These are phyloP conservation scores for Medicago ruthenica DNA, from an alignment of 306 rosid genomes.

Conservation along the genomic window DNA sequence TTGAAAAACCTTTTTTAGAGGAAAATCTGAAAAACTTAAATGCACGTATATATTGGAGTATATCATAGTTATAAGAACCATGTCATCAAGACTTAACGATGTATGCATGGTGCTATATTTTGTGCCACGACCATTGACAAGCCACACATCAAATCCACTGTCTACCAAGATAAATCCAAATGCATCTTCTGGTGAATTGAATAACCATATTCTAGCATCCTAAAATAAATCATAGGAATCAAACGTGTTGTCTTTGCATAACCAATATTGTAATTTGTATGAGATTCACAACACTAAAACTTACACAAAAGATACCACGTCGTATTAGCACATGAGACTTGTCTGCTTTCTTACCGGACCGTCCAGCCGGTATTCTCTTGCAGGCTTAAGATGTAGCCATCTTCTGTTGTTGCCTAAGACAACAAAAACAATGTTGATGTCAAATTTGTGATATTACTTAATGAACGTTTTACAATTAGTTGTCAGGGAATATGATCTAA, in stretches of 20 bases:
- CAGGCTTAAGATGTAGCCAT: conserved; percentile 68
- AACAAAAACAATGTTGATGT: too few species aligned
- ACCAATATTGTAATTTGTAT: too few species aligned
- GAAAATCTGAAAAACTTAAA: too few species aligned
- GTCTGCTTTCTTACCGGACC: conserved; percentile 42
- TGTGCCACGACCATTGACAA: conserved; percentile 71
- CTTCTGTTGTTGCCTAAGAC: conserved; percentile 63
- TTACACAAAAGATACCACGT: conserved; percentile 50
- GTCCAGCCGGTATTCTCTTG: conserved; percentile 60
- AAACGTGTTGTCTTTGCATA: too few species aligned
- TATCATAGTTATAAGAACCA: conserved; percentile 30
- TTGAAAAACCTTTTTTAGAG: too few species aligned
- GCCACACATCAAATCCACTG: conserved; percentile 53
- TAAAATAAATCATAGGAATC: conserved; percentile 10
- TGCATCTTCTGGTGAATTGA: conserved; percentile 62
- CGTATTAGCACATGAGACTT: conserved; percentile 61
- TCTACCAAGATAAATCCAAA: conserved; percentile 63
- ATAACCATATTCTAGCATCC: conserved; percentile 68
- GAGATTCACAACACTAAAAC: too few species aligned
- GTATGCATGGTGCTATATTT: conserved; percentile 55
- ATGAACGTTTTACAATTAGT: too few species aligned
- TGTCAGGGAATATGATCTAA: neutral
- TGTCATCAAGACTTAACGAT: conserved; percentile 49
- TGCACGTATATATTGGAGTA: too few species aligned
- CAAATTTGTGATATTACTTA: neutral